Evolutionary conservation across 2,329 filamentous ascomycete genomes (phyloP).

Genomic region (Atkinsonella hypoxylon): DNA sequence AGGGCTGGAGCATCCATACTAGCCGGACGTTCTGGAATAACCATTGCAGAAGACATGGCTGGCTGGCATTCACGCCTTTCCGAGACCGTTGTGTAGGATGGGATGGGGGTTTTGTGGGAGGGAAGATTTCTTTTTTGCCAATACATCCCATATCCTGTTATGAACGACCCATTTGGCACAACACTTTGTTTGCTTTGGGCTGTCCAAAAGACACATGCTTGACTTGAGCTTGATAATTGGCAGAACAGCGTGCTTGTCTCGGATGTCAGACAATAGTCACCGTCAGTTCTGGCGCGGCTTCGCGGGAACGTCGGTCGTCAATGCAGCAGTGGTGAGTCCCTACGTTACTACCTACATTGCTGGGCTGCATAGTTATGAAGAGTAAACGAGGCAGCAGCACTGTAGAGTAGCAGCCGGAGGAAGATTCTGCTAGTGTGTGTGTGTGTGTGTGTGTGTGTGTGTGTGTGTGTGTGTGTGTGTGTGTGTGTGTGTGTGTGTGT

Average conservation of each 20-base stretch:
- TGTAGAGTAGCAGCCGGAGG: too few relatives aligned
- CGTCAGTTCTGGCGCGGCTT: background rate
- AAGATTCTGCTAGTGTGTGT: too few relatives aligned
- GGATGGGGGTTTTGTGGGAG: background rate
- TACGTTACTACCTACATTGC: too few relatives aligned
- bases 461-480: too few relatives aligned
- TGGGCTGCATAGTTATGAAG: too few relatives aligned
- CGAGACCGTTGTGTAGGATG: background rate
- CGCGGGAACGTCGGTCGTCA: background rate
- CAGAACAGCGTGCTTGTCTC: background rate
- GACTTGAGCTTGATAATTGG: background rate
- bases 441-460: too few relatives aligned
- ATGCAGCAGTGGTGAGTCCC: background rate
- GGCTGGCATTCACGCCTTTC: background rate
- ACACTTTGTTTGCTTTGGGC: background rate
- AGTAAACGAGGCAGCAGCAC: too few relatives aligned
- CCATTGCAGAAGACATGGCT: background rate
- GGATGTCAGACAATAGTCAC: background rate
- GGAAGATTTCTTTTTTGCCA: too few relatives aligned
- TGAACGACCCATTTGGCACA: too few relatives aligned
- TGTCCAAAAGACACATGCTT: background rate
- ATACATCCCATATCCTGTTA: too few relatives aligned
- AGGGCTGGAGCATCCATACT: background rate
- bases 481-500: too few relatives aligned
- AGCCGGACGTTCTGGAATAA: background rate